These are phyloP conservation scores for Phytopythium sindhum DNA, from an alignment of 352 stramenopile species.

Conservation along the genomic window DNA sequence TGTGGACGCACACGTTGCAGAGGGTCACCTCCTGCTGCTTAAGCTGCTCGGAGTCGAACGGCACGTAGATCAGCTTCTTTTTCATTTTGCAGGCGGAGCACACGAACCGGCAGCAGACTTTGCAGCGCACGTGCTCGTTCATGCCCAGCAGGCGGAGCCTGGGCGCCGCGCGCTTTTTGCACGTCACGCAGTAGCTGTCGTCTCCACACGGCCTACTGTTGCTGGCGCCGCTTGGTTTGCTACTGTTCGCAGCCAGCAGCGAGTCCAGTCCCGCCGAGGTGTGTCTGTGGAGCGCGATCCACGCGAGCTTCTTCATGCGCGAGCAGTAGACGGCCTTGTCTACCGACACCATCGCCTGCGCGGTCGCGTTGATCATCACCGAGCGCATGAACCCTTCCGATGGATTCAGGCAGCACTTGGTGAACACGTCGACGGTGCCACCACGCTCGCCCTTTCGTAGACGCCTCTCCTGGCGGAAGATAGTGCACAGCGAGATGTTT, in stretches of 20 bases:
- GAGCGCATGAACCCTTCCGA: conserved; percentile 17
- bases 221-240: neutral
- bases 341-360: conserved; percentile 28
- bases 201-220: neutral
- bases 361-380: conserved; percentile 14
- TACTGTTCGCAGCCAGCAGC: conserved; percentile 16
- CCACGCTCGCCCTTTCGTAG: conserved; percentile 5
- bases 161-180: conserved; percentile 24
- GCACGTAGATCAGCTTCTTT: conserved; percentile 31
- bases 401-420: conserved; percentile 17
- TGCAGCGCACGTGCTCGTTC: conserved; percentile 19
- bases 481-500: conserved; percentile 46
- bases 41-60: conserved; percentile 18
- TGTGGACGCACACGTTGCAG: conserved; percentile 37
- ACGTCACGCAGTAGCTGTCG: conserved; percentile 30
- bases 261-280: conserved; percentile 11
- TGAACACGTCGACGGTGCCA: conserved; percentile 23
- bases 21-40: conserved; percentile 32
- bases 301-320: conserved; percentile 69
- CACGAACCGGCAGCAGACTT: conserved; percentile 45
- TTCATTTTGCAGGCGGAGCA: conserved; percentile 54
- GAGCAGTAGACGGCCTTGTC: conserved; percentile 40
- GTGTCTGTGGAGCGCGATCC: conserved; percentile 33
- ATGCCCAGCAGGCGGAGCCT: conserved; percentile 15
- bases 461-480: conserved; percentile 42